Percentiles rank a stretch among this genome's conserved stretches.
Conservation (phyloP, 1,139 yeast genomes). For the Candida pseudoviswanathii region DNA sequence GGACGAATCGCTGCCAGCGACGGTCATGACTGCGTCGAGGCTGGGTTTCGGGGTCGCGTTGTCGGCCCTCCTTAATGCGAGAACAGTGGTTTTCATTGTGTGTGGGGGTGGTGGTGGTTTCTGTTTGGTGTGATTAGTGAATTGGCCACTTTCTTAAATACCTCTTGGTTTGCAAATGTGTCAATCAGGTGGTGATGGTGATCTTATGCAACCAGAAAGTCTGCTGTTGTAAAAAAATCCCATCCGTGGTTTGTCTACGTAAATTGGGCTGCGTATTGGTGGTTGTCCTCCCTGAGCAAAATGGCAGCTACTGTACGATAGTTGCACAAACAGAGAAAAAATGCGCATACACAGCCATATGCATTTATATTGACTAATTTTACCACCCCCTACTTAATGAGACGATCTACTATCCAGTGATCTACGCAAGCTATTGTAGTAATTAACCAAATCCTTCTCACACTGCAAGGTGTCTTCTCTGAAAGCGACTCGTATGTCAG, state of each 20-base stretch:
- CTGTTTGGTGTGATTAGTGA: neutral
- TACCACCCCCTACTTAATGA: neutral
- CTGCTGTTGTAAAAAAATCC: too few species aligned
- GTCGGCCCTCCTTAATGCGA: neutral
- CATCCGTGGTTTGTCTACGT: too few species aligned
- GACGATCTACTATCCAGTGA: constrained; percentile 7
- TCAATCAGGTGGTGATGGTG: too few species aligned
- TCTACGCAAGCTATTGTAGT: constrained; percentile 37
- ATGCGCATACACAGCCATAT: constrained; percentile 2
- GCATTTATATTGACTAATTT: neutral
- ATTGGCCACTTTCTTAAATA: too few species aligned
- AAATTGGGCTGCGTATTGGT: too few species aligned
- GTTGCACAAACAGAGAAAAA: neutral
- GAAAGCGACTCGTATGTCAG: constrained; percentile 80
- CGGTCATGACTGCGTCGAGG: constrained; percentile 54
- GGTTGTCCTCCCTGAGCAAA: too few species aligned
- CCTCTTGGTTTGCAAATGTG: too few species aligned
- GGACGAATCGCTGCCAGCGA: constrained; percentile 86
- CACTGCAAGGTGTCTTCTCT: constrained; percentile 79
- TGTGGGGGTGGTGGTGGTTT: neutral
- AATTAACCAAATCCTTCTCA: constrained; percentile 71
- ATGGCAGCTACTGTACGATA: neutral
- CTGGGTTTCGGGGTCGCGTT: neutral
- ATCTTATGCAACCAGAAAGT: too few species aligned
- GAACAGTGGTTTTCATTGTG: neutral